phyloP scores from a whole-genome alignment of 768 basidiomycete species.

The Lactarius akahatsu region DNA sequence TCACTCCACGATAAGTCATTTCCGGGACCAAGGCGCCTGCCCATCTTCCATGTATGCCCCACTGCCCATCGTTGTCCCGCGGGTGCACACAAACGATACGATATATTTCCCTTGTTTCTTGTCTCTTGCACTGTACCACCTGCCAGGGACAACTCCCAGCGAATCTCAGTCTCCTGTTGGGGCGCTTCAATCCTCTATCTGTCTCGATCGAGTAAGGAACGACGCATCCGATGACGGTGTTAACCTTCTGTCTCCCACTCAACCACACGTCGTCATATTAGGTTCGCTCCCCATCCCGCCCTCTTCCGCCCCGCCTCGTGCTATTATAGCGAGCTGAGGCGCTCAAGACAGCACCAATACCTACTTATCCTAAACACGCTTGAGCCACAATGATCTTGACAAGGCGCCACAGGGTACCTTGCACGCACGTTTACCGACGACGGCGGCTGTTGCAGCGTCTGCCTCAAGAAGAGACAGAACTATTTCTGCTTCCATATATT shows the following conservation, averaged over 20 bases:
- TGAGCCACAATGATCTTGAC: neutral
- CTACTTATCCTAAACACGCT: neutral
- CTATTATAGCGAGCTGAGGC: slow-evolving; percentile 10
- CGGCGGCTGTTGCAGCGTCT: neutral
- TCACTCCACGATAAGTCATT: neutral
- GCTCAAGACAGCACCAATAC: neutral
- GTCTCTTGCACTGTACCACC: neutral
- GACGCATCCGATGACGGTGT: slow-evolving; percentile 15
- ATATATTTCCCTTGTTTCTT: neutral
- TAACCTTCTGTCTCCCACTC: neutral
- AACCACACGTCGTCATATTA: slow-evolving; percentile 16
- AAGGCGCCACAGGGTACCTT: slow-evolving; percentile 5
- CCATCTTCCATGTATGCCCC: neutral
- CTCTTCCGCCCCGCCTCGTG: neutral
- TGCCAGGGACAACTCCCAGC: slow-evolving; percentile 8
- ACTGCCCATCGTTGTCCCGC: neutral
- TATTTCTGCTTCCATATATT: neutral
- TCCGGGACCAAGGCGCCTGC: neutral
- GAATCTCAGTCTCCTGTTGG: slow-evolving; percentile 3
- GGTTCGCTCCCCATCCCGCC: slow-evolving; percentile 6
- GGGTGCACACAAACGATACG: neutral
- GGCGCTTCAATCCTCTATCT: neutral
- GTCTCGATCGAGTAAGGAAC: neutral
- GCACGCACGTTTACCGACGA: slow-evolving; percentile 11
- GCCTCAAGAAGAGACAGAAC: slow-evolving; percentile 9